Percentiles rank a stretch among this genome's conserved stretches.
Evolutionary conservation across 371 early-diverging fungal species (phyloP).

Genomic region (Mucor piriformis): DNA sequence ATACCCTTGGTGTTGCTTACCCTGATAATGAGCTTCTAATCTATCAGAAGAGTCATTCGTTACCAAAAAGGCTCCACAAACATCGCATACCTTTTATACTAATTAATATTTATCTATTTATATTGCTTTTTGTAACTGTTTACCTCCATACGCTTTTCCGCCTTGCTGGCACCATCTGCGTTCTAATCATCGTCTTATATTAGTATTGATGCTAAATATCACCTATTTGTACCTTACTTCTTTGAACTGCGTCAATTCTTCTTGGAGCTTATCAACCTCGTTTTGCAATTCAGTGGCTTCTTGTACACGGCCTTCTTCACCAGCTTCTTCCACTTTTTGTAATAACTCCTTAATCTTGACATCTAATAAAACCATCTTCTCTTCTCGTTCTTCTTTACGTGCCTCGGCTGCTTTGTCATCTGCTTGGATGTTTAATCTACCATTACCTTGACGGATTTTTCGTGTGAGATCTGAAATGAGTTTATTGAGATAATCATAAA

Average conservation of each 20-base stretch:
- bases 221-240: constrained; percentile 39
- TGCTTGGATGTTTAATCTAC: constrained; percentile 72
- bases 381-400: constrained; percentile 80
- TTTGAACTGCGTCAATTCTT: constrained; percentile 64
- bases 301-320: constrained; percentile 79
- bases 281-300: constrained; percentile 73
- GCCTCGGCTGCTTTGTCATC: constrained; percentile 72
- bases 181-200: constrained; percentile 32
- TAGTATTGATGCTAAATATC: background rate
- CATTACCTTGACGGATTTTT: constrained; percentile 75
- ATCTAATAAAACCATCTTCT: constrained; percentile 81
- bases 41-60: constrained; percentile 82
- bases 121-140: background rate
- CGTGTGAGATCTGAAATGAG: constrained; percentile 77
- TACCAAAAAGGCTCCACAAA: constrained; percentile 89
- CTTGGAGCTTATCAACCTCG: constrained; percentile 68
- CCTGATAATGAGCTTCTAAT: constrained; percentile 85
- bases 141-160: constrained; percentile 76
- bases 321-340: constrained; percentile 72
- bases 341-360: constrained; percentile 78
- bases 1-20: constrained; percentile 91
- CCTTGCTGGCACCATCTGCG: constrained; percentile 67
- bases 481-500: constrained; percentile 72
- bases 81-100: constrained; percentile 72
- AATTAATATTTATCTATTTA: background rate